A percentile compares a stretch with the other conserved stretches of the same genome.
These are phyloP conservation scores for Fagopyrum homotropicum DNA, from an alignment of 148 eudicot species.

Conservation along the genomic window DNA sequence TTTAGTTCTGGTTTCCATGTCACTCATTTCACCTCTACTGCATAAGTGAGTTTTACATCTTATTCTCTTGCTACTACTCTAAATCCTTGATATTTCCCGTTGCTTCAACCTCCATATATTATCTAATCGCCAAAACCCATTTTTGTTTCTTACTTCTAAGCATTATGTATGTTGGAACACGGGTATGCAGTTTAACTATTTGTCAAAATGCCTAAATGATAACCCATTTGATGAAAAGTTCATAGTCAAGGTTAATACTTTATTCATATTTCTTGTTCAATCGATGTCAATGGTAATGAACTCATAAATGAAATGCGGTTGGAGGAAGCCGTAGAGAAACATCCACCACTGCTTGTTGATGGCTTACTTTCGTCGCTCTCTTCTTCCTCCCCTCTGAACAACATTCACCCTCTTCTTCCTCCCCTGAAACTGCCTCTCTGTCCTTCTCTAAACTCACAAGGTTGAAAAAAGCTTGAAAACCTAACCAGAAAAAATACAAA, in stretches of 20 bases:
- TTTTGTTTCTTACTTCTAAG: not conserved
- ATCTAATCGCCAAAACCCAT: not conserved
- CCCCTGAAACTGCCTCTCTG: too few relatives aligned
- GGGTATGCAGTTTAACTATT: not conserved
- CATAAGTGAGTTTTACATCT: not conserved
- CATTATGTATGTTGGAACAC: not conserved
- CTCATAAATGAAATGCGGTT: not conserved
- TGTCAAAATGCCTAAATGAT: constrained; percentile 8
- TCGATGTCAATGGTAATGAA: not conserved
- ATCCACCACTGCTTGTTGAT: not conserved
- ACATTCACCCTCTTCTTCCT: too few relatives aligned
- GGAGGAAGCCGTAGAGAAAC: not conserved
- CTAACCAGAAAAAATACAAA: too few relatives aligned
- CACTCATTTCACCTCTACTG: not conserved
- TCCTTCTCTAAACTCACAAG: too few relatives aligned
- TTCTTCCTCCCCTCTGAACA: too few relatives aligned
- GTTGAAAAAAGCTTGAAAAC: too few relatives aligned
- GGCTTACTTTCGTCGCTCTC: not conserved
- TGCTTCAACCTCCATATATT: not conserved
- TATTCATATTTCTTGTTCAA: not conserved
- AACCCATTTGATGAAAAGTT: not conserved
- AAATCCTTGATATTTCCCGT: not conserved
- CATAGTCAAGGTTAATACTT: not conserved
- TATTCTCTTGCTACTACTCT: not conserved
- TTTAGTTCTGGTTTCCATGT: not conserved